Percentiles rank a stretch among this genome's conserved stretches.
Evolutionary conservation across 2,329 filamentous ascomycete species (phyloP).

Genomic region (Byssochlamys sp.): DNA sequence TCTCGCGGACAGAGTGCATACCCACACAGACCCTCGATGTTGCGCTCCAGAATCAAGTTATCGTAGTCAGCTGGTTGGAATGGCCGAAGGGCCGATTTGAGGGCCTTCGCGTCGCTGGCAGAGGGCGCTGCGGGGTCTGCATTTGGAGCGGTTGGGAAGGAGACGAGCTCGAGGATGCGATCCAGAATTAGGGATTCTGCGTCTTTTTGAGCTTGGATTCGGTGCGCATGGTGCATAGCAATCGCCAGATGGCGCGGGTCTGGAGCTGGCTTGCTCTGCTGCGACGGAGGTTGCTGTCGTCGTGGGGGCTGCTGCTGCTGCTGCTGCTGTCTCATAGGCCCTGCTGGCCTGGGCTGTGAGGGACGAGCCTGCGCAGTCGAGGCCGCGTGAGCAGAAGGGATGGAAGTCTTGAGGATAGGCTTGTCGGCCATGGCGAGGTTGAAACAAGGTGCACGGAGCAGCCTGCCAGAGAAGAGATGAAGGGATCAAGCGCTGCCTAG

Average conservation of each 20-base stretch:
- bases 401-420: constrained; percentile 54
- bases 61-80: constrained; percentile 89
- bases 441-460: neutral
- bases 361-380: constrained; percentile 22
- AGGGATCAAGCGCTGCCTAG: neutral
- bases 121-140: constrained; percentile 46
- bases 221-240: constrained; percentile 70
- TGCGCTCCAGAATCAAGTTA: constrained; percentile 77
- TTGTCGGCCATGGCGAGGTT: constrained; percentile 19
- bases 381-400: constrained; percentile 31
- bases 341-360: constrained; percentile 32
- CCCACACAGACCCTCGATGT: constrained; percentile 71
- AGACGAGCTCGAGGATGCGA: constrained; percentile 61
- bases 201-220: constrained; percentile 73
- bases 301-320: constrained; percentile 15
- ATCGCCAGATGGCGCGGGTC: constrained; percentile 46
- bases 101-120: constrained; percentile 51
- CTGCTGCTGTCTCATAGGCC: constrained; percentile 14
- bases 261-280: constrained; percentile 30
- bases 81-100: constrained; percentile 56
- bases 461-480: constrained; percentile 4
- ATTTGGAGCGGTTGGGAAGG: constrained; percentile 45
- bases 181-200: constrained; percentile 65
- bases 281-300: constrained; percentile 20
- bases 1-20: constrained; percentile 67